A percentile compares a stretch with the other conserved stretches of the same genome.
Conservation (phyloP, 768 basidiomycete genomes). For the Crucibulum laeve region DNA sequence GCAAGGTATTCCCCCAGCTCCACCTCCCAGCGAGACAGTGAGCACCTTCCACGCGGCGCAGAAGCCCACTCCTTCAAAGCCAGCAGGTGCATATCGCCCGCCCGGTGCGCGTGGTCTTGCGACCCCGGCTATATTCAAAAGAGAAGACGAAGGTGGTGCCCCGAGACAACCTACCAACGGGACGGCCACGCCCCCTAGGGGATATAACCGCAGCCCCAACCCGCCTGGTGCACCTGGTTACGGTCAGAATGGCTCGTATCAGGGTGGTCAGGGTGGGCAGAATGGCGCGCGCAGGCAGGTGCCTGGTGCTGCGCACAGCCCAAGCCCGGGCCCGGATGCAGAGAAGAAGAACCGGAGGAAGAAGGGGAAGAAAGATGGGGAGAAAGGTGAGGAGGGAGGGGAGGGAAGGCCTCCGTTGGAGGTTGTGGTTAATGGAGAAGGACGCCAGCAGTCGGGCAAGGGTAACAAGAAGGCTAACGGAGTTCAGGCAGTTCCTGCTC, state of each 20-base stretch:
- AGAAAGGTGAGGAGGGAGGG: constrained; percentile 21
- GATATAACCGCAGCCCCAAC: constrained; percentile 54
- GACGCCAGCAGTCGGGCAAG: constrained; percentile 12
- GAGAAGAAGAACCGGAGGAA: constrained; percentile 48
- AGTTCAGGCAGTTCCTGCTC: constrained; percentile 12
- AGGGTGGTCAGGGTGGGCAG: constrained; percentile 28
- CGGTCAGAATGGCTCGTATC: constrained; percentile 26
- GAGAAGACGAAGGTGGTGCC: constrained; percentile 86
- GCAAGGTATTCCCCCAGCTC: constrained; percentile 60
- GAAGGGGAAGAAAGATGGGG: constrained; percentile 33
- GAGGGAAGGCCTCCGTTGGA: constrained; percentile 29
- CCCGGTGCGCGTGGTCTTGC: constrained; percentile 89
- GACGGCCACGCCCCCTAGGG: constrained; percentile 58
- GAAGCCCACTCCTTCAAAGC: constrained; percentile 56
- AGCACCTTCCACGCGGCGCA: constrained; percentile 38
- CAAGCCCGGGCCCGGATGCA: constrained; percentile 39
- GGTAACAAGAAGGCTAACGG: constrained; percentile 25
- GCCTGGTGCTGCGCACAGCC: constrained; percentile 64
- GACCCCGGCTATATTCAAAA: constrained; percentile 85
- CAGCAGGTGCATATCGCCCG: constrained; percentile 88
- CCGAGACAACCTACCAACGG: constrained; percentile 44
- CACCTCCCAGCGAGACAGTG: constrained; percentile 59
- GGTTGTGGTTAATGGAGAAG: constrained; percentile 5
- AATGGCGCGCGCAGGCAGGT: constrained; percentile 55
- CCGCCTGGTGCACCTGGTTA: constrained; percentile 45